phyloP scores from a whole-genome alignment of 2,329 filamentous ascomycete genomes.

The Sporothrix humicola region DNA sequence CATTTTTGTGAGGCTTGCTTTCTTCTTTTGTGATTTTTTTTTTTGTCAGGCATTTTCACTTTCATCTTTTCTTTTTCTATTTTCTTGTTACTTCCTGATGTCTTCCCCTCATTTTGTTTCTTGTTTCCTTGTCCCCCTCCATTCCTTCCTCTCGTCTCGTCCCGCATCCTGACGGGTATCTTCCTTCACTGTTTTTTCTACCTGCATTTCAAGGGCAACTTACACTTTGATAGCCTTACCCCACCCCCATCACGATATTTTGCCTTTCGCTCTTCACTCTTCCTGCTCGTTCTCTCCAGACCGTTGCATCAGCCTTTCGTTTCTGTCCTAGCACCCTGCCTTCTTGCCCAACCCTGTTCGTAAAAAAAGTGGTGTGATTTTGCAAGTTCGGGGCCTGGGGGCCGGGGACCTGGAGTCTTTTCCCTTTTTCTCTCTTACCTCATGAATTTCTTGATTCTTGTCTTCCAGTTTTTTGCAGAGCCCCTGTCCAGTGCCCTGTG shows the following conservation, averaged over 20 bases:
- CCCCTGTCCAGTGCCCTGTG: not conserved
- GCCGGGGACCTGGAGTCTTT: too few species aligned
- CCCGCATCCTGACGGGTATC: conserved; percentile 25
- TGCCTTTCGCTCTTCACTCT: not conserved
- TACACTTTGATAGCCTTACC: conserved; percentile 8
- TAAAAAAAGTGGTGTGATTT: conserved; percentile 13
- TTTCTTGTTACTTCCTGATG: not conserved
- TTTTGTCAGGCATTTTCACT: too few species aligned
- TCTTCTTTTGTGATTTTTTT: not conserved
- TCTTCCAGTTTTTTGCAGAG: not conserved
- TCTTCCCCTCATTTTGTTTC: not conserved
- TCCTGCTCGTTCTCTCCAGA: not conserved
- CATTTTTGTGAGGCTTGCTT: not conserved
- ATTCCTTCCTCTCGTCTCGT: conserved; percentile 15
- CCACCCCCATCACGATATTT: not conserved
- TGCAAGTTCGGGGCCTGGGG: not conserved
- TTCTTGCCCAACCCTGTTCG: not conserved
- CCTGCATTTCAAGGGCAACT: not conserved
- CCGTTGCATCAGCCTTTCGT: conserved; percentile 16
- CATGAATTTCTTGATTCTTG: too few species aligned
- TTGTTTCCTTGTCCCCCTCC: not conserved
- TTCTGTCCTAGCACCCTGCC: not conserved
- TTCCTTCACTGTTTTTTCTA: not conserved
- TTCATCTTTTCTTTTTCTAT: not conserved
- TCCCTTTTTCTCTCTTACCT: too few species aligned